Evolutionary conservation across 192 early-diverging fungal species (phyloP), one percentile per base, ranked within the genome.

Genomic region (Coemansia umbellata): DNA sequence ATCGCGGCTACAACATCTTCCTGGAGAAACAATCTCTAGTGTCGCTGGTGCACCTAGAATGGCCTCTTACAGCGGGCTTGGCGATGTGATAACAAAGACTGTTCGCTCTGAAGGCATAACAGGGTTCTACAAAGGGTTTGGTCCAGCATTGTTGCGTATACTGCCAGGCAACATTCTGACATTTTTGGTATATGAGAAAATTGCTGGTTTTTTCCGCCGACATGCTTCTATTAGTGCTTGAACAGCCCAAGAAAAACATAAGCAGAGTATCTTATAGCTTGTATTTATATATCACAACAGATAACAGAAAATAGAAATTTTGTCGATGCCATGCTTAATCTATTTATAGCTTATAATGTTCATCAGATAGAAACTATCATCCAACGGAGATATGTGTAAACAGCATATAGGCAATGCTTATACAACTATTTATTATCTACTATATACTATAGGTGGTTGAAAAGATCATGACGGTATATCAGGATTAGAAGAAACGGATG

Each of bases 111-210:
- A 97, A 70, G 89, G 89, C 3, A 36, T 88, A 14, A 28, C 74
- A 17, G 93, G 90, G 5, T 95, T 95, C 56, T 95, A 95, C 80
- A 95, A 95, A 64, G 94, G 94, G 0, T 75, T 94, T 39, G 91
- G 89, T 1, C 86, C 91, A 3, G 92, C 89, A 36, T 66, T 97
- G 10, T 63, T 95, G 8, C 82, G 94, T 9, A 92, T 98, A 1
- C 68, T 96, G 24, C 96, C 96, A 2, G 92, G 95, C 5, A 95
- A 94, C 7, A 85, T 88, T 44, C 84, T 96, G 18, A 98, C 96
- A 2, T 98, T 98, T 82, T 81, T 90, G n/a, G 91, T 94, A 0
- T 98, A 98, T 61, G 95, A 96, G 54, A 86, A 81, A 30, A 69
- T 88, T 39, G 74, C 78, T 9, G 74, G 71, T 4, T 82, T 74